Evolutionary conservation across 2,329 filamentous ascomycete genomes (phyloP), one percentile per base, ranked within the genome.

Genomic region (Sporothrix variecibatus): DNA sequence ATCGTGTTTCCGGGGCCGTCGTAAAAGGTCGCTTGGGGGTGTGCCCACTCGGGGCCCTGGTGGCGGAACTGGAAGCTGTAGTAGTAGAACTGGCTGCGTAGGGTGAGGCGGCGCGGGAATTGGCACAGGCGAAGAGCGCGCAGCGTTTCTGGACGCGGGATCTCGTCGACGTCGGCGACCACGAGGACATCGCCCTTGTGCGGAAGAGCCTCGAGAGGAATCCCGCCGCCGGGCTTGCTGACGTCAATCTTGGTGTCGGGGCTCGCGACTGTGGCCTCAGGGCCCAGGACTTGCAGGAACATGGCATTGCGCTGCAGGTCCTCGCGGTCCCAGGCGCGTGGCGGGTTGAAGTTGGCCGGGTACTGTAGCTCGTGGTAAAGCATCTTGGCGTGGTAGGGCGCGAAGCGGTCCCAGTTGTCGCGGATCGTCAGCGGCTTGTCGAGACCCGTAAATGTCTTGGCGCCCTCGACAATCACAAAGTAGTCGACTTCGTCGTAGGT

Each of bases 381-480:
- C 78, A 92, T 90, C 82, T 92, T 89, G 76, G 86, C 80, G 76
- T 87, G 84, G 78, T 87, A 92, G 15, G 83, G 79, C 15, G 80
- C 78, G 77, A 91, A 90, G 7, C 81, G 81, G 31, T 82, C 80
- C 84, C 87, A 86, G 80, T 87, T 87, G 15, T 87, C 83, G 74
- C 83, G 82, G 74, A 91, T 83, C 49, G 83, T 79, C 15, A 91
- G 82, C 1, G 87, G 85, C 81, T 92, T 92, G 9, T 83, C 80
- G 0, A 81, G 82, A 49, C 86, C 86, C 20, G 89, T 90, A 77
- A 91, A 91, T 0, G 89, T 91, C 69, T 82, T 85, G 23, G 82
- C 79, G 0, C 87, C 86, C 81, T 92, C 90, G 70, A 91, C 85
- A 46, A 92, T 85, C 78, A 92, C 83, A 77, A 91, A 92, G 81